Base-by-base conservation (phyloP, 768 basidiomycete species). In the Tricholoma sp. region DNA sequence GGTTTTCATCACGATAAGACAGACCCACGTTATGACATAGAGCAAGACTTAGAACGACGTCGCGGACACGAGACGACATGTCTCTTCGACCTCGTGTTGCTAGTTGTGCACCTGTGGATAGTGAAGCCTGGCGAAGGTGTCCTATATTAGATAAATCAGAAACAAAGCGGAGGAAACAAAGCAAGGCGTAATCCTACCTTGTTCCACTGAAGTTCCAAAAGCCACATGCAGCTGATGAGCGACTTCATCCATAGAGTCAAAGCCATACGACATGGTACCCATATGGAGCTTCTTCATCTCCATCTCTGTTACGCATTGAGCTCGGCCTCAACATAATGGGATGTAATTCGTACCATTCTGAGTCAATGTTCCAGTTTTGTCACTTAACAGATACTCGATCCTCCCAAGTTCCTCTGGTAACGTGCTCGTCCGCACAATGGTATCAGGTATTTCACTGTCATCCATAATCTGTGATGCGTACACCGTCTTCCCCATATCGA, bases 401-500 rank as follows among this genome's bases (percentile, higher is more conserved):
- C 96, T 78, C 12, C 95, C 95, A 13, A 98, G 80, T 68, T 98
- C 95, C 69, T 99, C 97, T 0, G 97, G 97, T 3, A 99, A 78
- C 0, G 97, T 99, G 65, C 90, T 93, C n/a, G 97, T 98, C 12
- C 97, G 81, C 7, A 98, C 97, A 59, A 98, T 97, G 4, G 97
- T 97, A 48, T 86, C 84, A 4, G 94, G 93, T 61, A 99, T 99
- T 71, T 98, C 93, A 45, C 63, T 67, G 72, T 98, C 97, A 52
- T 83, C 87, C 88, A 95, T 94, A 55, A 98, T 98, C 61, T 94
- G 91, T 42, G 90, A 87, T 0, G 93, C 94, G 64, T 99, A 99
- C 42, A 98, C 90, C 1, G 95, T 98, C 74, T 99, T 99, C 55
- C 97, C 97, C 95, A 99, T 98, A 70, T 99, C 97, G 53, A 99